Evolutionary conservation across 1,139 yeast species (phyloP).

Genomic region (Yamadazyma triangularis): DNA sequence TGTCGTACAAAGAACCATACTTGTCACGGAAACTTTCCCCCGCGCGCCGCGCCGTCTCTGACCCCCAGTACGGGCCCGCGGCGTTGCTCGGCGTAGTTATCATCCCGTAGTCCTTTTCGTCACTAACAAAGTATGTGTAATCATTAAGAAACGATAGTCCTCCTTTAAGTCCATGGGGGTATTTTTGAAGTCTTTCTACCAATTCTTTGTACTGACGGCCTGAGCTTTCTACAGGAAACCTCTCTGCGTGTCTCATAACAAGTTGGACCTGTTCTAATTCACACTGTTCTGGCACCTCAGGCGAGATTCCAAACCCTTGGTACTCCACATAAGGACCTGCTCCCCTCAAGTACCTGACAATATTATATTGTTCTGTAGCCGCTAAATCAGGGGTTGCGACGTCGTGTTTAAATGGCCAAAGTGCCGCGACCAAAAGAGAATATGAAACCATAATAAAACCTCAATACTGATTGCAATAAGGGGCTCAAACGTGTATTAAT

Average conservation of each 20-base stretch:
- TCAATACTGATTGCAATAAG: no score
- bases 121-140: slow-evolving; percentile 26
- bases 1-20: slow-evolving; percentile 22
- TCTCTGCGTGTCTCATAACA: slow-evolving; percentile 67
- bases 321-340: slow-evolving; percentile 43
- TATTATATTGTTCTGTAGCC: slow-evolving; percentile 32
- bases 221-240: slow-evolving; percentile 46
- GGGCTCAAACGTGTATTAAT: no score
- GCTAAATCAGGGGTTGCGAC: slow-evolving; percentile 10
- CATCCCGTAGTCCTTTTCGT: slow-evolving; percentile 20
- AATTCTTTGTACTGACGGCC: slow-evolving; percentile 23
- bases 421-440: no score
- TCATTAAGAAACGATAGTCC: slow-evolving; percentile 27
- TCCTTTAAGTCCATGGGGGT: slow-evolving; percentile 16
- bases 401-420: no score
- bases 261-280: slow-evolving; percentile 59
- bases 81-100: slow-evolving; percentile 27
- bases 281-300: slow-evolving; percentile 48
- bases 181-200: slow-evolving; percentile 3
- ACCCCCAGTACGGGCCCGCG: slow-evolving; percentile 23
- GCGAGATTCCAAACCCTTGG: slow-evolving; percentile 42
- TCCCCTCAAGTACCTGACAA: slow-evolving; percentile 41
- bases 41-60: slow-evolving; percentile 26
- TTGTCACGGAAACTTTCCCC: slow-evolving; percentile 29
- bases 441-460: no score